phyloP scores from a whole-genome alignment of 768 basidiomycete species.

The Leccinum subtestaceum region DNA sequence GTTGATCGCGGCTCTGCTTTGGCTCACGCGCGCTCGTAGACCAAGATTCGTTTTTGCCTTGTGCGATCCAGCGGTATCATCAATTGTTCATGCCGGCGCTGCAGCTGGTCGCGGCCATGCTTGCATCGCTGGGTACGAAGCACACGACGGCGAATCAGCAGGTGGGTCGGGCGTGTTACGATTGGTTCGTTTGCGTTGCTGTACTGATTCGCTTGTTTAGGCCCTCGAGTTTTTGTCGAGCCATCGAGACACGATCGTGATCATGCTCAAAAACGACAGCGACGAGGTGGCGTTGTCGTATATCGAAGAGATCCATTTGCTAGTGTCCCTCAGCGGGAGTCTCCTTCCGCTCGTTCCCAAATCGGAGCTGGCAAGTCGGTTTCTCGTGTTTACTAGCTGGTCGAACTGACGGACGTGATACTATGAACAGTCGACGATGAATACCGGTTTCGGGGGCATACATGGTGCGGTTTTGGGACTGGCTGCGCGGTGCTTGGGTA shows the following conservation, averaged over 20 bases:
- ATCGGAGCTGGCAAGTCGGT: conserved; percentile 66
- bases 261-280: conserved; percentile 74
- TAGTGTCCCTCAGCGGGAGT: conserved; percentile 67
- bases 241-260: conserved; percentile 81
- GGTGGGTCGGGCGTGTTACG: conserved; percentile 35
- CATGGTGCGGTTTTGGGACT: conserved; percentile 77
- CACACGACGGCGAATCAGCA: conserved; percentile 70
- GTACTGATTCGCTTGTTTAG: background rate
- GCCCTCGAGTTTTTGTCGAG: conserved; percentile 72
- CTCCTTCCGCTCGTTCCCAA: conserved; percentile 72
- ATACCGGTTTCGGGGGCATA: conserved; percentile 80
- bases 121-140: conserved; percentile 72
- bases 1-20: background rate
- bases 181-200: too few species aligned
- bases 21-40: conserved; percentile 42
- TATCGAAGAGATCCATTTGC: conserved; percentile 76
- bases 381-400: background rate
- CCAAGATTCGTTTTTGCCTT: conserved; percentile 82
- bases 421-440: conserved; percentile 43
- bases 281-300: conserved; percentile 59
- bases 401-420: background rate
- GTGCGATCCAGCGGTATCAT: conserved; percentile 85
- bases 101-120: conserved; percentile 73
- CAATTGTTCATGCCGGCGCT: conserved; percentile 85
- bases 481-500: conserved; percentile 67